Evolutionary conservation across 305 asterid species (phyloP).

Genomic region (Euphrasia arctica): DNA sequence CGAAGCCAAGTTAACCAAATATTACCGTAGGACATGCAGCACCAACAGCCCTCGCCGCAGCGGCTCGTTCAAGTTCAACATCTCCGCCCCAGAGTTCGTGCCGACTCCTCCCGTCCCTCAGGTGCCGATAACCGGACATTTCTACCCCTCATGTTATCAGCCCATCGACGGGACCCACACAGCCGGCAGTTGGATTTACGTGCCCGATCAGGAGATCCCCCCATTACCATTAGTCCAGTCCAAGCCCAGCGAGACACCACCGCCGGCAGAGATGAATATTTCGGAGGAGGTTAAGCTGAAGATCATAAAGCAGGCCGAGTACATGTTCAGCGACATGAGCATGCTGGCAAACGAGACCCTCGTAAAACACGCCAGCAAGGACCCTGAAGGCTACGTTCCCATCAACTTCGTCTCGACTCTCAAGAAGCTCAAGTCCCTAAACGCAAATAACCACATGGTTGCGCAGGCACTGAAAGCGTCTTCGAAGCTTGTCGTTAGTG

Average conservation of each 20-base stretch:
- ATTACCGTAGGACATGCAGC: constrained; percentile 11
- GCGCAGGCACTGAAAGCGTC: constrained; percentile 86
- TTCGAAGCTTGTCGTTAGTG: constrained; percentile 63
- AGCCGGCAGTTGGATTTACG: constrained; percentile 56
- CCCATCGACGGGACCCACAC: constrained; percentile 39
- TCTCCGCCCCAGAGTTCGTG: constrained; percentile 84
- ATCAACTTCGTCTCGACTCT: constrained; percentile 72
- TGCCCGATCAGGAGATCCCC: constrained; percentile 46
- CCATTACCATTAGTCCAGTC: constrained; percentile 39
- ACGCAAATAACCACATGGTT: constrained; percentile 58
- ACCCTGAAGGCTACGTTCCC: constrained; percentile 84
- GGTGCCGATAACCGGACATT: constrained; percentile 47
- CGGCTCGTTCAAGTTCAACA: constrained; percentile 62
- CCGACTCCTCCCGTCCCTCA: constrained; percentile 36
- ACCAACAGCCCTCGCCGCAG: constrained; percentile 18
- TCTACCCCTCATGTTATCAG: constrained; percentile 52
- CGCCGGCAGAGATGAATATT: constrained; percentile 27
- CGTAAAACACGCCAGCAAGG: constrained; percentile 69
- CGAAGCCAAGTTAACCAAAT: constrained; percentile 7
- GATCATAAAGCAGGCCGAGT: constrained; percentile 50
- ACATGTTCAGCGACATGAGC: constrained; percentile 90
- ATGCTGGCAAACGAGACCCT: constrained; percentile 84
- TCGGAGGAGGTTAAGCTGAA: constrained; percentile 1
- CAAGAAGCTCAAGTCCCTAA: constrained; percentile 91
- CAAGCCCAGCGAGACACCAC: constrained; percentile 24